These are phyloP conservation scores for Epichloe sylvatica DNA, from an alignment of 2,329 filamentous ascomycete species.

Conservation along the genomic window DNA sequence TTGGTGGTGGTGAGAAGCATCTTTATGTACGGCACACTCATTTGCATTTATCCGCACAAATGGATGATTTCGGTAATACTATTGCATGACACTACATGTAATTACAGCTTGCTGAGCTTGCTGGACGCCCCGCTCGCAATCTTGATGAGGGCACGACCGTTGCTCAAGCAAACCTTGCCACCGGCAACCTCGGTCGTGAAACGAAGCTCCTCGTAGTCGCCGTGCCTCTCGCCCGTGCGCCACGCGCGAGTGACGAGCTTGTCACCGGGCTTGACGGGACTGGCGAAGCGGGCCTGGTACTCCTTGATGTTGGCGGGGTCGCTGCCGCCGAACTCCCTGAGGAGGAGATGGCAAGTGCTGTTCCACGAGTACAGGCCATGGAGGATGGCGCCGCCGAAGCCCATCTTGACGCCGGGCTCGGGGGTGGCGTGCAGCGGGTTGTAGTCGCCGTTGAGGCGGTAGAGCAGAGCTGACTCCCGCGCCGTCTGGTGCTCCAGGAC, in stretches of 20 bases:
- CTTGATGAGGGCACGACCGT: conserved; percentile 70
- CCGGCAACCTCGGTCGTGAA: conserved; percentile 67
- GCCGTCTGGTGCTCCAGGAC: conserved; percentile 58
- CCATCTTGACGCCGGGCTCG: conserved; percentile 76
- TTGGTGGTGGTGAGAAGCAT: too few relatives aligned
- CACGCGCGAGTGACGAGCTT: conserved; percentile 72
- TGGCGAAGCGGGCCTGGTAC: conserved; percentile 79
- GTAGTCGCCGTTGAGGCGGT: conserved; percentile 84
- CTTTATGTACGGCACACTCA: too few relatives aligned
- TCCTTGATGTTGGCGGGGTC: conserved; percentile 72
- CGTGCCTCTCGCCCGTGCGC: conserved; percentile 53
- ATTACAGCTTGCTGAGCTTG: conserved; percentile 56
- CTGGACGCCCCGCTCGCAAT: conserved; percentile 40
- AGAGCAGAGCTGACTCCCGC: conserved; percentile 58
- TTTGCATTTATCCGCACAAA: too few relatives aligned
- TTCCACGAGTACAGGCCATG: conserved; percentile 88
- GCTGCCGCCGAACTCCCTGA: conserved; percentile 59
- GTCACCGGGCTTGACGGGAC: conserved; percentile 70
- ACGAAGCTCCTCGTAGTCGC: conserved; percentile 64
- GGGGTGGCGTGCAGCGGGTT: conserved; percentile 84
- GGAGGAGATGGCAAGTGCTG: conserved; percentile 55
- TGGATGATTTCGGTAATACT: too few relatives aligned
- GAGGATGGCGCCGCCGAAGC: conserved; percentile 78
- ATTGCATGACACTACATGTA: too few relatives aligned
- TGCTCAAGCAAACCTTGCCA: conserved; percentile 75